A percentile compares a stretch with the other conserved stretches of the same genome.
These are phyloP conservation scores for Xylaria sp. DNA, from an alignment of 2,329 filamentous ascomycete genomes.

Conservation along the genomic window DNA sequence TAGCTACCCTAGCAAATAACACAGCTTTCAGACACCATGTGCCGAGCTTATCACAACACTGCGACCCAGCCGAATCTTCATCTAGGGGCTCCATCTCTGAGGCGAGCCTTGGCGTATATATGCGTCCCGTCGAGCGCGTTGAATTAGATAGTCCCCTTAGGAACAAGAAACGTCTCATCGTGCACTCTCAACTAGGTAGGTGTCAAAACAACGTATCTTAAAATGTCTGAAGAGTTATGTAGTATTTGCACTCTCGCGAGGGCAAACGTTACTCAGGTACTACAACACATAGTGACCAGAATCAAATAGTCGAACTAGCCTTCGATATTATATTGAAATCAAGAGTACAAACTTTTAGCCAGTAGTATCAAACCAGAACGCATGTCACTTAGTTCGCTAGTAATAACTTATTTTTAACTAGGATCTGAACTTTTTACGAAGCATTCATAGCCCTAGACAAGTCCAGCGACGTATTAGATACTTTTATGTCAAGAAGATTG, in stretches of 20 bases:
- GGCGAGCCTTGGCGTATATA: constrained; percentile 57
- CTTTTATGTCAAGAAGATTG: too few relatives aligned
- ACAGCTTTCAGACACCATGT: background rate
- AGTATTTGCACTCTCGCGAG: background rate
- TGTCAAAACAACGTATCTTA: background rate
- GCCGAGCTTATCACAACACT: background rate
- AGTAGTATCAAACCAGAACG: too few relatives aligned
- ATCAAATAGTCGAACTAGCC: too few relatives aligned
- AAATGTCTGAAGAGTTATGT: background rate
- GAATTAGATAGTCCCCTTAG: constrained; percentile 61
- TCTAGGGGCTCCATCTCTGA: constrained; percentile 15
- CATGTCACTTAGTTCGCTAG: too few relatives aligned
- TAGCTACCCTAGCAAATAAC: background rate
- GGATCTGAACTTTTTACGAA: too few relatives aligned
- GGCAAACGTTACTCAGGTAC: too few relatives aligned
- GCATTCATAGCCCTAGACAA: too few relatives aligned
- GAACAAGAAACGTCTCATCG: constrained; percentile 67
- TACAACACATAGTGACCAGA: too few relatives aligned
- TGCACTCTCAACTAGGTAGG: constrained; percentile 46
- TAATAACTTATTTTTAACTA: too few relatives aligned
- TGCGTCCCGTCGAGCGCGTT: constrained; percentile 54
- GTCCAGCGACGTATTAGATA: too few relatives aligned
- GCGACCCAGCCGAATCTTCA: background rate
- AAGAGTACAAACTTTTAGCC: too few relatives aligned
- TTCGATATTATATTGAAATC: too few relatives aligned